Evolutionary conservation across 116 monocot species (phyloP), one percentile per base, ranked within the genome.

Genomic region (Posidonia oceanica): DNA sequence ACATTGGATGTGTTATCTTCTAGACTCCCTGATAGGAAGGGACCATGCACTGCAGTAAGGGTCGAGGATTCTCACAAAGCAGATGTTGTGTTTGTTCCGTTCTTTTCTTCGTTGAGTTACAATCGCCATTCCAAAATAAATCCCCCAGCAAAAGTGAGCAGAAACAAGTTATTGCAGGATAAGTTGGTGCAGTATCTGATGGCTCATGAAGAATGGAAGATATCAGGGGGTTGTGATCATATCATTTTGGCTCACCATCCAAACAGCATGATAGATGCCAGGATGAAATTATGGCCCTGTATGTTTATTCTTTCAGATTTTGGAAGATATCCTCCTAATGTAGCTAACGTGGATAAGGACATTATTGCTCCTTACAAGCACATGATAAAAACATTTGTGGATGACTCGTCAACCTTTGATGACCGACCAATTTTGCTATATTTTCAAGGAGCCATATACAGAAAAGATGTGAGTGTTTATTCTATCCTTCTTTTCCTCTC

Each of bases 281-380:
- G 98, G 74, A 75, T 29, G 79, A 75, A 81, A 51, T 63, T 99
- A 0, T 70, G 83, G 52, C 66, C 86, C 20, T 79, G 82, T 36
- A 90, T 93, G 83, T 84, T 99, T 69, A 22, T 93, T 36, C 93
- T 99, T 55, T 78, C 98, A 7, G 93, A 99, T 80, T 99, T 99
- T 58, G 98, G 93, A 67, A 80, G 98, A 69, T 93, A 98, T 72
- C 80, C 86, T 20, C 75, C 74, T 36, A 81, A 87, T 59, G 76
- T 98, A 14, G 93, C 98, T 52, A 93, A 90, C 72, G 64, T 99
- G 6, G 76, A 84, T 40, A 99, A 99, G 72, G 98, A 97, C 69
- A 59, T 92, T 10, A 77, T 97, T 62, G 92, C 92, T 64, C 97
- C 97, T 36, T 97, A 97, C 79, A 82, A 61, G 71, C 98, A 99